These are phyloP conservation scores for Apiospora saccharicola DNA, from an alignment of 2,329 filamentous ascomycete species.

Conservation along the genomic window DNA sequence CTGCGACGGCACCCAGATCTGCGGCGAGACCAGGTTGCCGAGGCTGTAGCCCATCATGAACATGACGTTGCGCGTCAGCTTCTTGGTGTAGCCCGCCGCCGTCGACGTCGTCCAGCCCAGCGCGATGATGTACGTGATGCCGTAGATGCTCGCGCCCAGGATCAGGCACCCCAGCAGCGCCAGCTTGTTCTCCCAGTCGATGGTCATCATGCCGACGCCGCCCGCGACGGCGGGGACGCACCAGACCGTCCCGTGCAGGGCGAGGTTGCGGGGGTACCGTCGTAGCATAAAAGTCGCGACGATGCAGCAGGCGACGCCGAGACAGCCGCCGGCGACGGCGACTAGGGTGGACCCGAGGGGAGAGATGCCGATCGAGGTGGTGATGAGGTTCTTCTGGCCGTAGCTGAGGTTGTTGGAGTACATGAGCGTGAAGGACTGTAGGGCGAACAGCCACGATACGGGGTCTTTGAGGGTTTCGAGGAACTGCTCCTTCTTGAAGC, in stretches of 20 bases:
- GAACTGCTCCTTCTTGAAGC: conserved; percentile 41
- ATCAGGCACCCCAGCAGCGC: conserved; percentile 42
- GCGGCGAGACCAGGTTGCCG: conserved; percentile 40
- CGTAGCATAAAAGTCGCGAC: conserved; percentile 42
- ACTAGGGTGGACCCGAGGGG: conserved; percentile 49
- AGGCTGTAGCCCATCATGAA: conserved; percentile 41
- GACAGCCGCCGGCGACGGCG: conserved; percentile 46
- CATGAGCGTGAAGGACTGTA: conserved; percentile 45
- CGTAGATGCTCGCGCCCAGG: conserved; percentile 41
- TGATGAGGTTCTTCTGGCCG: conserved; percentile 48
- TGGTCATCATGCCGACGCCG: conserved; percentile 42
- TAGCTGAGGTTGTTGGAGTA: conserved; percentile 49
- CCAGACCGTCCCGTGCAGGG: conserved; percentile 41
- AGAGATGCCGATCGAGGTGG: conserved; percentile 44
- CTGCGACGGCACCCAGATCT: conserved; percentile 39
- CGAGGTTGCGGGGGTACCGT: conserved; percentile 41
- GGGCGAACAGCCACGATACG: conserved; percentile 32
- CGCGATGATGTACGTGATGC: conserved; percentile 46
- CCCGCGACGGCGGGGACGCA: conserved; percentile 41
- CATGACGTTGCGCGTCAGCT: conserved; percentile 41
- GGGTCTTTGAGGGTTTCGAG: conserved; percentile 33
- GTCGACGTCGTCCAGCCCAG: conserved; percentile 48
- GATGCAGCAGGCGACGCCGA: conserved; percentile 43
- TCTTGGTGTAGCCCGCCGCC: conserved; percentile 42
- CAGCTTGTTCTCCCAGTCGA: conserved; percentile 41